Conservation (phyloP, 495 filamentous ascomycete species). For the Penicillium waksmanii region DNA sequence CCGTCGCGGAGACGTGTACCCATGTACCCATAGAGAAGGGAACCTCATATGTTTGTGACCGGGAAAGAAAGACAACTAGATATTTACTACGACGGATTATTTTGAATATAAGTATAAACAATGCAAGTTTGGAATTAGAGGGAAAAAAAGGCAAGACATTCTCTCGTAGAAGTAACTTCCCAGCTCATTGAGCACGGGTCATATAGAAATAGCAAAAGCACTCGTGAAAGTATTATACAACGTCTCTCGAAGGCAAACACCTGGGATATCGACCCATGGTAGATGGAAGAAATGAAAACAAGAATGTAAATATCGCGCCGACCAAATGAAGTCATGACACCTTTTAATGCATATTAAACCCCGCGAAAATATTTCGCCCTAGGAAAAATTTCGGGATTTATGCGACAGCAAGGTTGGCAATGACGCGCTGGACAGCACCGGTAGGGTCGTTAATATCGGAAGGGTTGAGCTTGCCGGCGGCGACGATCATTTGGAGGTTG, state of each 20-base stretch:
- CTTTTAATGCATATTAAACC: constrained; percentile 15
- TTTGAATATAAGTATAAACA: neutral
- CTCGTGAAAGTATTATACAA: constrained; percentile 22
- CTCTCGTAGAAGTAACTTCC: constrained; percentile 4
- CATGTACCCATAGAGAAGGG: too few relatives aligned
- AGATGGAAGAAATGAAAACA: constrained; percentile 11
- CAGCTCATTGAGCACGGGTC: neutral
- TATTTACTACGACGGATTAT: neutral
- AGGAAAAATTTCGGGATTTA: neutral
- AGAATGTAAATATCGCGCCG: constrained; percentile 9
- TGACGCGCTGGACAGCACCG: constrained; percentile 19
- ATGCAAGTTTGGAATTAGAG: neutral
- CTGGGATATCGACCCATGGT: neutral
- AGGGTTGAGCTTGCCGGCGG: constrained; percentile 18
- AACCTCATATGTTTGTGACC: too few relatives aligned
- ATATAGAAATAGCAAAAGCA: constrained; percentile 8
- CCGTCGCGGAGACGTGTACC: too few relatives aligned
- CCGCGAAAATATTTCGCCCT: neutral
- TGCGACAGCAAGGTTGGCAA: constrained; percentile 20
- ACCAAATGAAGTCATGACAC: constrained; percentile 17
- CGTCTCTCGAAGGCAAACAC: neutral
- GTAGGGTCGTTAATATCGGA: constrained; percentile 21
- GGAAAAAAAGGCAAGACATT: constrained; percentile 2
- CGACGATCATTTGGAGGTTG: constrained; percentile 19
- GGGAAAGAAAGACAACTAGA: too few relatives aligned